phyloP scores from a whole-genome alignment of 495 filamentous ascomycete genomes.

The Immersiella caudata region DNA sequence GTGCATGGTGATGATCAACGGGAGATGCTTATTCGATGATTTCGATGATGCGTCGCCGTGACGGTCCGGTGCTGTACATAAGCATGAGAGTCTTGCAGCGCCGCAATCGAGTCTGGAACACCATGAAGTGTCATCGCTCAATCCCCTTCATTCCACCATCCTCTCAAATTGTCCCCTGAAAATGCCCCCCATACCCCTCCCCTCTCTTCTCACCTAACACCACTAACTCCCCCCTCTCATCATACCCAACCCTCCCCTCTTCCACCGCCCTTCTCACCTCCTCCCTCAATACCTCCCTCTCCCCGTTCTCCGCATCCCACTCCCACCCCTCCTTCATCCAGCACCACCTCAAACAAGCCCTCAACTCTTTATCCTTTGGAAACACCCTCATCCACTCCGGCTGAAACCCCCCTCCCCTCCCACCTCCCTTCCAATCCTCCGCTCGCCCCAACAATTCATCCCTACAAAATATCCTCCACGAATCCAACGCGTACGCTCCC shows the following conservation, averaged over 20 bases:
- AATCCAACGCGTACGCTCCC: conserved; percentile 88
- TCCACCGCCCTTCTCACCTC: conserved; percentile 61
- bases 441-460: conserved; percentile 71
- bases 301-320: conserved; percentile 76
- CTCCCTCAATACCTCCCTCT: conserved; percentile 57
- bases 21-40: conserved; percentile 9
- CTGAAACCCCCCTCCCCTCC: conserved; percentile 47
- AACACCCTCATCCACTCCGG: conserved; percentile 87
- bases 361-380: conserved; percentile 84
- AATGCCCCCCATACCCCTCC: background rate
- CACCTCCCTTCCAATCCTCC: conserved; percentile 61
- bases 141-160: background rate
- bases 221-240: conserved; percentile 56
- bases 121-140: background rate
- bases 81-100: no score
- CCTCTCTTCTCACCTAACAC: conserved; percentile 32
- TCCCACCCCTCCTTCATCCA: conserved; percentile 82
- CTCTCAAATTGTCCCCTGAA: background rate
- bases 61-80: background rate
- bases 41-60: background rate
- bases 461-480: conserved; percentile 92
- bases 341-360: conserved; percentile 85
- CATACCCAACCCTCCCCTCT: conserved; percentile 62
- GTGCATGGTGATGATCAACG: conserved; percentile 21
- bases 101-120: background rate